Evolutionary conservation across 1,284 basidiomycete genomes (phyloP).

Genomic region (Malassezia sympodialis): DNA sequence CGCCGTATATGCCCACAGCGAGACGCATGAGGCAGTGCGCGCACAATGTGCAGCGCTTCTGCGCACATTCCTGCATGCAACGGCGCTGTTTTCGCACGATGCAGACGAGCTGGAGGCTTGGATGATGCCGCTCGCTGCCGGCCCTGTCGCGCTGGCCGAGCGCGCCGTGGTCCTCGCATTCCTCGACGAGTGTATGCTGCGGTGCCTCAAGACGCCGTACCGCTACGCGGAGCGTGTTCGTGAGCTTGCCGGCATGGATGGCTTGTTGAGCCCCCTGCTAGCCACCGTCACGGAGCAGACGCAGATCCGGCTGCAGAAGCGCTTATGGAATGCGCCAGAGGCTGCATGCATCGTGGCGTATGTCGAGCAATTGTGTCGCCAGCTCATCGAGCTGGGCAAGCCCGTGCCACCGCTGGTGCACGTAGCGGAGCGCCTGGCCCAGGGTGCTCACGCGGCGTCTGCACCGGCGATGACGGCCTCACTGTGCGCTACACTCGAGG

Average conservation of each 20-base stretch:
- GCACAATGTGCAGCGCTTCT: constrained; percentile 22
- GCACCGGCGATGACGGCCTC: background rate
- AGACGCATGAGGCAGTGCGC: constrained; percentile 20
- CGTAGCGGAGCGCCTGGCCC: background rate
- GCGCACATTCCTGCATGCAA: constrained; percentile 52
- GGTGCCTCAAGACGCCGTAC: constrained; percentile 75
- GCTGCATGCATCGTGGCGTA: constrained; percentile 2
- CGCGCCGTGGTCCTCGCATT: constrained; percentile 61
- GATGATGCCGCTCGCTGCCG: constrained; percentile 56
- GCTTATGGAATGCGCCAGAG: constrained; percentile 50
- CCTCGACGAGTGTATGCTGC: constrained; percentile 73
- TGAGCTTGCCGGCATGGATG: constrained; percentile 24
- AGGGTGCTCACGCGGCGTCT: background rate
- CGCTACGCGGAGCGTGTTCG: constrained; percentile 68
- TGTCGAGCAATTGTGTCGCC: constrained; percentile 39
- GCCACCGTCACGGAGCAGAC: constrained; percentile 56
- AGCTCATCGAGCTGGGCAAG: constrained; percentile 49
- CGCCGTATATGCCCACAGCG: constrained; percentile 13
- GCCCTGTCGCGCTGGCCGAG: constrained; percentile 49
- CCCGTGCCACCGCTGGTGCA: constrained; percentile 3
- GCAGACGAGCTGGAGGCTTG: constrained; percentile 63
- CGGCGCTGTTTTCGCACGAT: constrained; percentile 73
- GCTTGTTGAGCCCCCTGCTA: constrained; percentile 58
- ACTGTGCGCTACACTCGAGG: background rate
- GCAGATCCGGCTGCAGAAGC: constrained; percentile 37